These are phyloP conservation scores for Cystobasidium slooffiae DNA, from an alignment of 1,284 basidiomycete species.

Conservation along the genomic window DNA sequence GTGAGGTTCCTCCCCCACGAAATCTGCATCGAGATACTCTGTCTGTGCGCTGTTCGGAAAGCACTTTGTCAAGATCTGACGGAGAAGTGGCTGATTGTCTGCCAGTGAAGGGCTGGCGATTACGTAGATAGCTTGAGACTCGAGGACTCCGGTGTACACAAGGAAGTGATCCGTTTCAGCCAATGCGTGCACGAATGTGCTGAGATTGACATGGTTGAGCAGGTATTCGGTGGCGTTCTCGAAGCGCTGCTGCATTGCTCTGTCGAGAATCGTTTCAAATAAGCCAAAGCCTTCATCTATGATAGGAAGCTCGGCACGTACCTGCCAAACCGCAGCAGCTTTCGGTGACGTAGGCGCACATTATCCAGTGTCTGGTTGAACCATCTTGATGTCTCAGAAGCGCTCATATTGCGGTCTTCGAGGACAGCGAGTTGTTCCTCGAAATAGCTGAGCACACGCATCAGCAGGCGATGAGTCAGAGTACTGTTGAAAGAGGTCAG, in stretches of 20 bases:
- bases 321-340: slow-evolving; percentile 90
- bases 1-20: slow-evolving; percentile 57
- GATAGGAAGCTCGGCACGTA: slow-evolving; percentile 56
- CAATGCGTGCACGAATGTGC: slow-evolving; percentile 77
- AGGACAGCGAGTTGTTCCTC: slow-evolving; percentile 86
- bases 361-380: slow-evolving; percentile 92
- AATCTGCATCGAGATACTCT: slow-evolving; percentile 59
- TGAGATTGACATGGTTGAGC: slow-evolving; percentile 78
- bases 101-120: slow-evolving; percentile 82
- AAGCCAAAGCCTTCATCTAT: no score
- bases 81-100: slow-evolving; percentile 79
- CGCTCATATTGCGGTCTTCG: slow-evolving; percentile 65
- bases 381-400: slow-evolving; percentile 83
- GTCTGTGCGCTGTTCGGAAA: slow-evolving; percentile 63
- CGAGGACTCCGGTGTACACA: slow-evolving; percentile 86
- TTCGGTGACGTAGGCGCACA: slow-evolving; percentile 88
- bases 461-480: slow-evolving; percentile 85
- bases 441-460: slow-evolving; percentile 89
- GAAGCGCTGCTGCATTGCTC: slow-evolving; percentile 70
- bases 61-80: slow-evolving; percentile 79
- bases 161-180: slow-evolving; percentile 90
- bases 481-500: slow-evolving; percentile 60
- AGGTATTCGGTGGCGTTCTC: slow-evolving; percentile 95
- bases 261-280: slow-evolving; percentile 38
- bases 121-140: slow-evolving; percentile 92